Evolutionary conservation across 2,329 filamentous ascomycete species (phyloP).

Genomic region (Xylariales sp.): DNA sequence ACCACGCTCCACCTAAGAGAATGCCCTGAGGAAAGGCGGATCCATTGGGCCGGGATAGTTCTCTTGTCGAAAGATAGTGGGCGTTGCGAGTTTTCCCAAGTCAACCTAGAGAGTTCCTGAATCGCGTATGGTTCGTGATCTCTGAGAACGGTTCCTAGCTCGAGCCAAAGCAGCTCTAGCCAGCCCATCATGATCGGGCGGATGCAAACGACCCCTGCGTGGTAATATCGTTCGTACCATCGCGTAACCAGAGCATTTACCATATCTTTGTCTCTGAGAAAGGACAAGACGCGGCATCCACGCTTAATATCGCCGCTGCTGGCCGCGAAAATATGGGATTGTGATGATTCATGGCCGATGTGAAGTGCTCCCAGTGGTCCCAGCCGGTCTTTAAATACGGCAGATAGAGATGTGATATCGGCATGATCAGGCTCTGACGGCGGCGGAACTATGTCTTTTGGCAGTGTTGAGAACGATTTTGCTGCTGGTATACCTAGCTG

Average conservation of each 20-base stretch:
- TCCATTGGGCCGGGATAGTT: too few species aligned
- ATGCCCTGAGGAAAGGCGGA: too few species aligned
- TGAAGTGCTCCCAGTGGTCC: constrained; percentile 18
- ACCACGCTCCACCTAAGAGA: too few species aligned
- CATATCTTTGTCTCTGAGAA: constrained; percentile 22
- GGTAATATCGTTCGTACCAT: constrained; percentile 22
- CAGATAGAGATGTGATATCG: constrained; percentile 24
- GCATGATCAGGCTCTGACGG: constrained; percentile 22
- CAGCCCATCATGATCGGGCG: constrained; percentile 26
- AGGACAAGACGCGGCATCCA: constrained; percentile 25
- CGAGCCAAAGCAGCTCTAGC: too few species aligned
- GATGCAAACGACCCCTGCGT: constrained; percentile 16
- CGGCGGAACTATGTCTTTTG: constrained; percentile 16
- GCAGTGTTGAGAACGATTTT: constrained; percentile 24
- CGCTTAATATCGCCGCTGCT: constrained; percentile 24
- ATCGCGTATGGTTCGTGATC: too few species aligned
- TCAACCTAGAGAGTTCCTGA: too few species aligned
- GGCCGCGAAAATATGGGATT: constrained; percentile 18
- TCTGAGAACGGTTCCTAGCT: too few species aligned
- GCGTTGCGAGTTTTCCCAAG: too few species aligned
- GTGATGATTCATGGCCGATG: constrained; percentile 17
- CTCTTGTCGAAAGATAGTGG: too few species aligned
- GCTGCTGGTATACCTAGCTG: too few species aligned
- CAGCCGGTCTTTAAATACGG: constrained; percentile 26
- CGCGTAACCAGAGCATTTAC: constrained; percentile 22